These are phyloP conservation scores for Fusarium pseudocircinatum DNA, from an alignment of 2,329 filamentous ascomycete genomes.

Conservation along the genomic window DNA sequence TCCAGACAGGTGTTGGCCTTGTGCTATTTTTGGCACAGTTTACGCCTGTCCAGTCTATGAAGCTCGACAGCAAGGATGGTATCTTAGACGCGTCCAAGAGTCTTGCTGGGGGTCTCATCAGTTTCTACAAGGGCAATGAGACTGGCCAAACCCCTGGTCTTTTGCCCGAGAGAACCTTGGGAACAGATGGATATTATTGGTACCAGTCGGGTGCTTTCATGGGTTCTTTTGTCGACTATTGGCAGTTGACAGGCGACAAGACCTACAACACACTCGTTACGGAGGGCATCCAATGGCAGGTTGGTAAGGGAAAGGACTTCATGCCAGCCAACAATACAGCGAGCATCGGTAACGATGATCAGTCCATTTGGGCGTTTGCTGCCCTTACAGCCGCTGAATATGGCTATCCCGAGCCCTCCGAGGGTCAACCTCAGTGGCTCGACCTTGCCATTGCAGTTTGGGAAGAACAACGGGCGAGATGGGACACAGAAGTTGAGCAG, in stretches of 20 bases:
- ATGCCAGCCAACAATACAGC: conserved; percentile 67
- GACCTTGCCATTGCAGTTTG: conserved; percentile 70
- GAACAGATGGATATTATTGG: conserved; percentile 68
- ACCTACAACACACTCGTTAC: conserved; percentile 69
- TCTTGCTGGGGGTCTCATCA: conserved; percentile 61
- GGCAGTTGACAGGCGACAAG: conserved; percentile 71
- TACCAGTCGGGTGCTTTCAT: conserved; percentile 77
- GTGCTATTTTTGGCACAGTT: conserved; percentile 2
- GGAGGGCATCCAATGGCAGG: conserved; percentile 66
- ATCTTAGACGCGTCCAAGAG: conserved; percentile 37
- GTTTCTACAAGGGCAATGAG: conserved; percentile 61
- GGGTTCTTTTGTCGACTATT: conserved; percentile 75
- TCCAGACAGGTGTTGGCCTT: not conserved
- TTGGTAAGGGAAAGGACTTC: conserved; percentile 64
- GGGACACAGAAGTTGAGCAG: conserved; percentile 65
- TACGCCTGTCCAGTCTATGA: conserved; percentile 6
- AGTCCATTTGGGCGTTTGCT: conserved; percentile 76
- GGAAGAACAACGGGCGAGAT: conserved; percentile 46
- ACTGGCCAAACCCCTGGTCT: conserved; percentile 64
- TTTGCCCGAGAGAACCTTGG: conserved; percentile 53
- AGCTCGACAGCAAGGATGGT: conserved; percentile 9
- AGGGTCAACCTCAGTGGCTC: conserved; percentile 64
- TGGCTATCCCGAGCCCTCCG: conserved; percentile 67
- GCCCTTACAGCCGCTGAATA: conserved; percentile 73
- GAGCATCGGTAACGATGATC: conserved; percentile 72